Percentiles rank a stretch among this genome's conserved stretches.
Evolutionary conservation across 495 filamentous ascomycete genomes (phyloP).

Genomic region (Aspergillus leporis): DNA sequence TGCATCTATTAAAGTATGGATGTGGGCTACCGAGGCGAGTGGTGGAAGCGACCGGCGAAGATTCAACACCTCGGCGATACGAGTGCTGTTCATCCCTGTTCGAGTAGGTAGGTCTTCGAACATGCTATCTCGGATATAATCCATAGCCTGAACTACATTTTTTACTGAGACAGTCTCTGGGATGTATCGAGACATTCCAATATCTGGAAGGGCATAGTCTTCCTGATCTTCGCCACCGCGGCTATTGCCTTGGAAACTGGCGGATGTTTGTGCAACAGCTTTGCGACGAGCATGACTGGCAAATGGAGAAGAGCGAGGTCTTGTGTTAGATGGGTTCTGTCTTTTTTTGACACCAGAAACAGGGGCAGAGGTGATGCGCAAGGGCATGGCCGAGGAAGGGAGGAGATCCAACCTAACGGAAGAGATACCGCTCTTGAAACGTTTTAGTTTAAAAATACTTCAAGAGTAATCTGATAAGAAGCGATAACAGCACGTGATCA

Average conservation of each 20-base stretch:
- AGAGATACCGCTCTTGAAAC: neutral
- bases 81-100: constrained; percentile 72
- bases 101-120: constrained; percentile 67
- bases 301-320: constrained; percentile 47
- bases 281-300: constrained; percentile 59
- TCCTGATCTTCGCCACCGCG: constrained; percentile 29
- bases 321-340: constrained; percentile 27
- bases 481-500: neutral
- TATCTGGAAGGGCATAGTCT: constrained; percentile 44
- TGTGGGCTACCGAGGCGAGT: constrained; percentile 68
- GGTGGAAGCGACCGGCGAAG: constrained; percentile 66
- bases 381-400: constrained; percentile 35
- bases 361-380: constrained; percentile 48
- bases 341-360: constrained; percentile 48
- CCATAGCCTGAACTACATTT: constrained; percentile 65
- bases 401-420: neutral
- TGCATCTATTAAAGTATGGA: constrained; percentile 64
- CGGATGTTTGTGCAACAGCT: constrained; percentile 37
- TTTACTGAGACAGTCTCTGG: constrained; percentile 52
- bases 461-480: constrained; percentile 3
- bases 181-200: constrained; percentile 38
- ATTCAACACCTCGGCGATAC: constrained; percentile 70
- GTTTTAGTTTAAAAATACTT: too few species aligned
- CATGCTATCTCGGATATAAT: constrained; percentile 61
- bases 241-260: constrained; percentile 26